These are phyloP conservation scores for Globisporangium perplexum DNA, from an alignment of 352 stramenopile species.

Conservation along the genomic window DNA sequence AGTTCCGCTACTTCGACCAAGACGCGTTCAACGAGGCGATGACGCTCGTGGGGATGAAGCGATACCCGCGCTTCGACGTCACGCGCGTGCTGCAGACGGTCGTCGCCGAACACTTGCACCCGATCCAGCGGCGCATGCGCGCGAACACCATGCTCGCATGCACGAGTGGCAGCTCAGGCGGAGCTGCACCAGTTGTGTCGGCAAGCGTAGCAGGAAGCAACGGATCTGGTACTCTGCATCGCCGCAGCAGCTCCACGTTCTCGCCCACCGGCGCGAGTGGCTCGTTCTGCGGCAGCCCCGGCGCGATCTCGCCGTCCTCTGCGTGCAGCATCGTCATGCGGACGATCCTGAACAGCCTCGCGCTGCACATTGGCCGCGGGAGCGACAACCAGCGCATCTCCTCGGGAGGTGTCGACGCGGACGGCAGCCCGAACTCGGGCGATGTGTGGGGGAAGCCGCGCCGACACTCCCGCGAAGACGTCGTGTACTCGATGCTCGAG, in stretches of 20 bases:
- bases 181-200: not conserved
- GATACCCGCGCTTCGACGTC: slow-evolving; percentile 49
- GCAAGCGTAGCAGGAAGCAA: not conserved
- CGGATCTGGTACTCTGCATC: not conserved
- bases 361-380: slow-evolving; percentile 32
- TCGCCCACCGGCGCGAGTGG: slow-evolving; percentile 6
- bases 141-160: slow-evolving; percentile 8
- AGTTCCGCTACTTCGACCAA: slow-evolving; percentile 61
- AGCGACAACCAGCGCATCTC: slow-evolving; percentile 12
- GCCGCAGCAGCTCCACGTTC: slow-evolving; percentile 2
- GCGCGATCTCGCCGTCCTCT: slow-evolving; percentile 18
- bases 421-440: not conserved
- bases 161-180: not conserved
- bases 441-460: slow-evolving; percentile 9
- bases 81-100: slow-evolving; percentile 47
- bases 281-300: slow-evolving; percentile 14
- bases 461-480: slow-evolving; percentile 41
- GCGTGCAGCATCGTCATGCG: slow-evolving; percentile 28
- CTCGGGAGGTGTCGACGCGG: not conserved
- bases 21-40: slow-evolving; percentile 69
- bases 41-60: slow-evolving; percentile 54
- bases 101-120: slow-evolving; percentile 43
- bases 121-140: slow-evolving; percentile 27
- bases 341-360: slow-evolving; percentile 41
- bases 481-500: slow-evolving; percentile 74